Base-by-base conservation (phyloP, 495 filamentous ascomycete genomes). In the Letharia columbiana region DNA sequence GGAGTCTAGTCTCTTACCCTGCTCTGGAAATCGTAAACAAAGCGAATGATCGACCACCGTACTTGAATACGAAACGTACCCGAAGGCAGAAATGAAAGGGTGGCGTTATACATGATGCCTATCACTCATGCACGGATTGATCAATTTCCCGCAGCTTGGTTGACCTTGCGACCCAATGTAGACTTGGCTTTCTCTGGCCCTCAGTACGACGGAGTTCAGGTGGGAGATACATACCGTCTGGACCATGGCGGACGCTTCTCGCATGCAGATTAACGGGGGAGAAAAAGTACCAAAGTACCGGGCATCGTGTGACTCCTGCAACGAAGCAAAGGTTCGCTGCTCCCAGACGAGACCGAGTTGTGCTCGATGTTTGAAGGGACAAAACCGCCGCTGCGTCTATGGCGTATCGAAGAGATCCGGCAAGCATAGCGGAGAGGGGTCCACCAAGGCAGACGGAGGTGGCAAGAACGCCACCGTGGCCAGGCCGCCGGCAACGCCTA, bases 281-380 rank as follows among this genome's bases (percentile, higher is more conserved):
- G 31, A 35, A 35, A 56, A 56, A 9, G 12, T 20, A 18, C 52
- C 52, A 5, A 56, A 56, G 31, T 56, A 56, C 52, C 35, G 28
- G 28, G 31, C 52, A 33, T 56, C 52, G 35, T 56, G 52, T 56
- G 52, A 56, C 31, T 56, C 52, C 12, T 56, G 52, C 52, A 15
- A 56, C 31, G 31, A 56, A 18, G 52, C 52, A 17, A 56, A 56
- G 8, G 52, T 56, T 28, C 52, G 31, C 52, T 56, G 52, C 23
- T 56, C 52, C 52, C 52, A 56, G 31, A 56, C 52, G 15, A 56
- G 31, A 35, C 52, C 52, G 13, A 56, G 52, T 15, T 56, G 52
- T 35, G 52, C 31, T 7, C 52, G 52, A 8, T 56, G 52, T 56
- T 35, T 18, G 28, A 56, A 56, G 28, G 1, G 28, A 6, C 52